Base-by-base conservation (phyloP, 1,284 basidiomycete genomes). In the Flammula alnicola region DNA sequence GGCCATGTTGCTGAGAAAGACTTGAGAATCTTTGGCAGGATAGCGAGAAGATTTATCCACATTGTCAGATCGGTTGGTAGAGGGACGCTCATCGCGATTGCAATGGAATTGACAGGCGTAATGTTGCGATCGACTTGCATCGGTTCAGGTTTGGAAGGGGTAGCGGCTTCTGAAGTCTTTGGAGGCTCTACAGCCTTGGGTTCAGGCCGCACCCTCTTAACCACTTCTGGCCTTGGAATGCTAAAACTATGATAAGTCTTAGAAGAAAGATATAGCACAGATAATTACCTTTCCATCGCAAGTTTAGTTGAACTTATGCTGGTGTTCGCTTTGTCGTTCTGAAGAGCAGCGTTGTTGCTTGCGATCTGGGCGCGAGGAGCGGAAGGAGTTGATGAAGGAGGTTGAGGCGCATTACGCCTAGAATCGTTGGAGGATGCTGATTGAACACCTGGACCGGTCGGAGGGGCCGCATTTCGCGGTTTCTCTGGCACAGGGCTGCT, bases 191-290 rank as follows among this genome's bases (percentile, higher is more conserved):
- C 59, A n/a, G 61, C 68, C 47, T 70, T 74, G 30, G 68, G 65
- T 33, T 88, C 86, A 14, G 77, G 73, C 37, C 86, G 73, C 12
- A 88, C 75, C 52, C 88, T 75, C 64, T 81, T 88, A 44, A 91
- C 84, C 27, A 89, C 86, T 62, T 88, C 85, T 12, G 88, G 88
- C 39, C 87, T 73, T 11, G 86, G 87, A 45, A 90, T 78, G 59
- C 86, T 91, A 39, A 11, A 40, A 36, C 50, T 47, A 41, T 35
- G 19, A 33, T 32, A 52, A 44, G 8, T 16, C 20, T 17, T 39
- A 9, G 22, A 39, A 26, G 35, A n/a, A 12, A 35, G 17, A 29
- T 16, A 17, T 26, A 17, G 14, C 30, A 5, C n/a, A 23, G 9
- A 51, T 19, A 7, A 58, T 22, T 66, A 88, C 86, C 81, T 87